A percentile compares a stretch with the other conserved stretches of the same genome.
These are phyloP conservation scores for Saccharomyces hybrid DNA, from an alignment of 1,139 yeast genomes.

Conservation along the genomic window DNA sequence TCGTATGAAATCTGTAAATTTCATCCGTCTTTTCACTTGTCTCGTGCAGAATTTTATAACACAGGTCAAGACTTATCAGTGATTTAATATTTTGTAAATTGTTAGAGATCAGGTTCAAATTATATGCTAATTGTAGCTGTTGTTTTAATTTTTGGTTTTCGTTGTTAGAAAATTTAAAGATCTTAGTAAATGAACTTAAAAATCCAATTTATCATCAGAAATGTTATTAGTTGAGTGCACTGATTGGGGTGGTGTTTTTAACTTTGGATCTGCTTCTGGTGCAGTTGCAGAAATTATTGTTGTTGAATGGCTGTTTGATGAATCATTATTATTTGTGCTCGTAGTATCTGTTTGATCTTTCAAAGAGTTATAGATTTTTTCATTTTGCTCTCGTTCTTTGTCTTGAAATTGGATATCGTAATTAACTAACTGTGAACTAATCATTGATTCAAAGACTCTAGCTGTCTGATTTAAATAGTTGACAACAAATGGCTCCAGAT, in stretches of 20 bases:
- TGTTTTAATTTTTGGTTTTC: constrained; percentile 36
- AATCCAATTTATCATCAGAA: constrained; percentile 33
- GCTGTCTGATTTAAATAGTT: constrained; percentile 38
- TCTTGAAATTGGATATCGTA: constrained; percentile 33
- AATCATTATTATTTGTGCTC: constrained; percentile 14
- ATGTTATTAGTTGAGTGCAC: constrained; percentile 17
- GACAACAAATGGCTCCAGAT: constrained; percentile 35
- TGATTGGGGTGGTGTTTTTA: background rate
- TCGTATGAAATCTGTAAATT: constrained; percentile 27
- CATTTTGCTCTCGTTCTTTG: constrained; percentile 25
- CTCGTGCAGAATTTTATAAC: constrained; percentile 38
- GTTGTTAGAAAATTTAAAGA: constrained; percentile 42
- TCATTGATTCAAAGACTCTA: constrained; percentile 29
- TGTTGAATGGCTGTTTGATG: background rate
- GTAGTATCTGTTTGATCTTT: constrained; percentile 13
- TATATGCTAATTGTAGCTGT: constrained; percentile 45
- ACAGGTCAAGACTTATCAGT: constrained; percentile 40
- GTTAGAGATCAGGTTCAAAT: constrained; percentile 43
- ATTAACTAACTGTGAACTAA: constrained; percentile 28
- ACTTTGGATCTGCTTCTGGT: background rate
- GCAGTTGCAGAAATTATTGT: background rate
- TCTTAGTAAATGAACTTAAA: constrained; percentile 56
- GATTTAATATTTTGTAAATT: constrained; percentile 40
- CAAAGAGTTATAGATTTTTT: constrained; percentile 19
- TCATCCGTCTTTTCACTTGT: constrained; percentile 39